Percentiles rank a stretch among this genome's conserved stretches.
phyloP scores from a whole-genome alignment of 148 eudicot genomes.

The Chenopodium album region DNA sequence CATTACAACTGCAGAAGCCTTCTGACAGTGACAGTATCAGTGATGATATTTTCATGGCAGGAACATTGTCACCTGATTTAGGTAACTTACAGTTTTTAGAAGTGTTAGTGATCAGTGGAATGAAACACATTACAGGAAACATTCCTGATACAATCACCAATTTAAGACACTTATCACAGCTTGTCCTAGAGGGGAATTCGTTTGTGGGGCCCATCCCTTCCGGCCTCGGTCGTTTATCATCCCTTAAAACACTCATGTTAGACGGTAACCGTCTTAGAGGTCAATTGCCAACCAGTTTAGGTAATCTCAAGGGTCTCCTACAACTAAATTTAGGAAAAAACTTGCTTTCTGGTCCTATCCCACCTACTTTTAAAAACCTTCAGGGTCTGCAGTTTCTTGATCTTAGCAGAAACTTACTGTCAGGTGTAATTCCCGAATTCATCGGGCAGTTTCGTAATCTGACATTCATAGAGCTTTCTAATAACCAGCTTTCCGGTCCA shows the following conservation, averaged over 20 bases:
- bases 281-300: constrained; percentile 54
- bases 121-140: constrained; percentile 56
- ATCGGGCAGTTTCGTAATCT: constrained; percentile 57
- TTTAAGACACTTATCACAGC: constrained; percentile 56
- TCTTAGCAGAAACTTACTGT: constrained; percentile 56
- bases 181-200: constrained; percentile 69
- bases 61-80: constrained; percentile 67
- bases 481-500: constrained; percentile 58
- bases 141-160: constrained; percentile 56
- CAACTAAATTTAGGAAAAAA: constrained; percentile 65
- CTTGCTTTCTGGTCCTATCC: constrained; percentile 49
- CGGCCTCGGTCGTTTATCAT: constrained; percentile 45
- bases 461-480: constrained; percentile 53
- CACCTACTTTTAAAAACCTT: constrained; percentile 40
- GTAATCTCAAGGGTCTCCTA: constrained; percentile 40
- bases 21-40: constrained; percentile 15
- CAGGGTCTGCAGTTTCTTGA: constrained; percentile 52
- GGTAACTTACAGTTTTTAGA: constrained; percentile 59
- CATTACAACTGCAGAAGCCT: constrained; percentile 55
- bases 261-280: constrained; percentile 64
- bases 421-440: constrained; percentile 59
- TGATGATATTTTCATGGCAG: constrained; percentile 54
- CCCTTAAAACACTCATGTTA: constrained; percentile 49
- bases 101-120: constrained; percentile 65
- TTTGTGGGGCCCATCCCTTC: constrained; percentile 62